Evolutionary conservation across 805 yeast genomes (phyloP), one percentile per base, ranked within the genome.

Genomic region (Wickerhamomyces queroliae): DNA sequence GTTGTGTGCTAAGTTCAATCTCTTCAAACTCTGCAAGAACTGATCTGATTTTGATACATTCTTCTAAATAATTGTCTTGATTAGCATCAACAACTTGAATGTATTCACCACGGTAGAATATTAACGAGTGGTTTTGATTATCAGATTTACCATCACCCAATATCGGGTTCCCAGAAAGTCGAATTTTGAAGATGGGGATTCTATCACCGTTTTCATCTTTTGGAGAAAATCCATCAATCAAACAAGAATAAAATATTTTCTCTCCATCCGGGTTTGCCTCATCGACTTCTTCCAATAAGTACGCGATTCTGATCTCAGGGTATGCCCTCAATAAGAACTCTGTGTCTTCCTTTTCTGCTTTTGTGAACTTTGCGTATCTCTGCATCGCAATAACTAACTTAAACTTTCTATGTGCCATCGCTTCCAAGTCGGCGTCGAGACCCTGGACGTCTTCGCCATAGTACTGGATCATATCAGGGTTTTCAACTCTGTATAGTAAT

Each of bases 61-160:
- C 98, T 59, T 91, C 98, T 23, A 91, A 62, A 55, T 91, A 91
- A 58, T 91, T 91, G 59, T 91, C 98, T 64, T 91, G 98, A 52
- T 91, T 91, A 1, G 98, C 96, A 69, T 91, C 98, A 43, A 91
- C 80, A 3, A 90, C 89, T 65, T 91, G 97, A 47, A 91, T 82
- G 57, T 89, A 90, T 56, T 91, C 98, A 18, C 98, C 98, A 40
- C 98, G 76, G 59, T 84, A 82, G 62, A 85, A 91, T 12, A 90
- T 80, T 29, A 91, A 58, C 2, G 95, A 78, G 58, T 85, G 85
- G 56, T 91, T 91, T 63, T 91, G 98, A 59, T 91, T 91, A 59
- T 91, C 98, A 13, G 96, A 82, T 59, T 91, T 91, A 26, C 98
- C 98, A 62, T 91, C 98, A 21, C 98, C 98, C 33, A 90, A 66